These are phyloP conservation scores for Capsicum baccatum DNA, from an alignment of 257 asterid genomes.

Conservation along the genomic window DNA sequence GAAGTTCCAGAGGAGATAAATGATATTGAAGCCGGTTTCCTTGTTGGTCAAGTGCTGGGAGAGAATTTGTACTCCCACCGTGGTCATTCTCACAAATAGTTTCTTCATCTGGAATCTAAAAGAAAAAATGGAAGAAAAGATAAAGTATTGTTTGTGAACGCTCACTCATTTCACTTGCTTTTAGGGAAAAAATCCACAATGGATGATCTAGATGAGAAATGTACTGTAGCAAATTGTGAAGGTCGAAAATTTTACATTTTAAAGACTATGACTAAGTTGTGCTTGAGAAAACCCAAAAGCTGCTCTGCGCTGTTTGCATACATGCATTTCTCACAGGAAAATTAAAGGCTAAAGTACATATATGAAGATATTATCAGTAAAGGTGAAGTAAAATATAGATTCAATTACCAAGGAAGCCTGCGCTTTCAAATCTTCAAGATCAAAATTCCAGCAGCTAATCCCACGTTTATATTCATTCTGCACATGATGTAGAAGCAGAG, in stretches of 20 bases:
- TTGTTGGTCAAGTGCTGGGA: conserved; percentile 39
- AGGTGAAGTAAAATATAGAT: background rate
- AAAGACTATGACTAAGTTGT: background rate
- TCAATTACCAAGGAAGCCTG: conserved; percentile 77
- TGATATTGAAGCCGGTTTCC: conserved; percentile 52
- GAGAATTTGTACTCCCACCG: conserved; percentile 43
- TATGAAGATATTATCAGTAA: background rate
- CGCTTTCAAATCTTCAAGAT: conserved; percentile 82
- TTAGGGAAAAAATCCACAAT: background rate
- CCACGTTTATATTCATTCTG: conserved; percentile 88
- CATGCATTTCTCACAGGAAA: background rate
- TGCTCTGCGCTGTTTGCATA: background rate
- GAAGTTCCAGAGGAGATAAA: conserved; percentile 45
- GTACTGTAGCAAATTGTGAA: background rate
- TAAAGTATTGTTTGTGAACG: background rate
- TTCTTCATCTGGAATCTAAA: conserved; percentile 86
- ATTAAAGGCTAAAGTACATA: background rate
- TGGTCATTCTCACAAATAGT: conserved; percentile 63
- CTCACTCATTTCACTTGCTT: background rate
- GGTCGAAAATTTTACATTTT: background rate
- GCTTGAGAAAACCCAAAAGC: background rate
- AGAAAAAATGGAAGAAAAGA: conserved; percentile 25
- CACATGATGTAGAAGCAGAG: conserved; percentile 30
- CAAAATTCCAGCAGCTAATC: conserved; percentile 77
- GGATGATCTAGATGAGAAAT: background rate